Percentiles rank a stretch among this genome's conserved stretches.
Evolutionary conservation across 164 flowering plant species (phyloP).

Genomic region (Magnolia kwangsiensis): DNA sequence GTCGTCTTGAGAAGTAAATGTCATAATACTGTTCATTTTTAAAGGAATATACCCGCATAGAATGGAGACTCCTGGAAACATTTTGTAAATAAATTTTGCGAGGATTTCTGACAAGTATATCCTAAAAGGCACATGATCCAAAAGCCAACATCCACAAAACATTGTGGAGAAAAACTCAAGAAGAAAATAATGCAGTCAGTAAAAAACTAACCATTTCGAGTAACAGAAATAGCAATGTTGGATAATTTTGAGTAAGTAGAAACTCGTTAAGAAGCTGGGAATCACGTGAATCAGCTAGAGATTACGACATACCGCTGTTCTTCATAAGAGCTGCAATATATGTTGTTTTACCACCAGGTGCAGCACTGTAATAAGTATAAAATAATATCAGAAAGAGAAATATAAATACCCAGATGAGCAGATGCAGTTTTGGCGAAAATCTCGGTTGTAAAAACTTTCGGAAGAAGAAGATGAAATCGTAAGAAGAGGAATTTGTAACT

Average conservation of each 20-base stretch:
- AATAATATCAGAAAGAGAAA: background rate
- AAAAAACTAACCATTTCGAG: too few species aligned
- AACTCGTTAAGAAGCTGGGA: background rate
- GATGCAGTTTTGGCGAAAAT: background rate
- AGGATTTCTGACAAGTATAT: too few species aligned
- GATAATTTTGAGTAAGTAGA: background rate
- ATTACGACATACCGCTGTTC: constrained; percentile 68
- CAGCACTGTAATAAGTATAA: constrained; percentile 61
- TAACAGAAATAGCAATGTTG: background rate
- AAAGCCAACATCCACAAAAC: too few species aligned
- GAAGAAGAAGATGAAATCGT: background rate
- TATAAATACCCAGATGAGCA: background rate
- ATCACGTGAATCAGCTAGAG: background rate
- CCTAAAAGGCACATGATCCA: too few species aligned
- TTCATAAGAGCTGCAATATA: constrained; percentile 97
- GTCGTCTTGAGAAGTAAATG: too few species aligned
- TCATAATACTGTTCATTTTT: too few species aligned
- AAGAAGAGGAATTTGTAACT: background rate
- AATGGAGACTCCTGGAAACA: too few species aligned
- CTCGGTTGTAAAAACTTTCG: background rate
- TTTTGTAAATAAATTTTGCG: too few species aligned
- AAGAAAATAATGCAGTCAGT: background rate
- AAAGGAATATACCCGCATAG: too few species aligned
- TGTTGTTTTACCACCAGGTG: constrained; percentile 99
- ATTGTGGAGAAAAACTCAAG: background rate